These are phyloP conservation scores for Microbotryum lychnidis-dioicae DNA, from an alignment of 1,284 basidiomycete genomes.

Conservation along the genomic window DNA sequence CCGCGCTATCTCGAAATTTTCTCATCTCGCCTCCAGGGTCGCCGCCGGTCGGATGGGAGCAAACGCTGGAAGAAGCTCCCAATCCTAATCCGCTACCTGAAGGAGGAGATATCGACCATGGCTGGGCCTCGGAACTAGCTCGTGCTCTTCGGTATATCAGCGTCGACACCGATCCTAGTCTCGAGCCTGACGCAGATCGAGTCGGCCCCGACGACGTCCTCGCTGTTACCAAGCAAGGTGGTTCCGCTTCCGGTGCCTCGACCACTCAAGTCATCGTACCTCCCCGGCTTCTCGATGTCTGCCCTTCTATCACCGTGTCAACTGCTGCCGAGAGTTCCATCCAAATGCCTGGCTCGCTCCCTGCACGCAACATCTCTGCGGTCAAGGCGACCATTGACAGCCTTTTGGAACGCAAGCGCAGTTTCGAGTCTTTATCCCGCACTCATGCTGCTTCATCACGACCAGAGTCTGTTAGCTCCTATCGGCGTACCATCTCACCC, in stretches of 20 bases:
- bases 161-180: slow-evolving; percentile 44
- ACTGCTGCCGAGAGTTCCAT: slow-evolving; percentile 8
- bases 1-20: slow-evolving; percentile 80
- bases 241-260: background rate
- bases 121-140: slow-evolving; percentile 75
- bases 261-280: slow-evolving; percentile 26
- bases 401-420: slow-evolving; percentile 26
- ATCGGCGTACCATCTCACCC: slow-evolving; percentile 10
- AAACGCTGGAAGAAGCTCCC: slow-evolving; percentile 80
- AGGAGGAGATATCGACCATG: slow-evolving; percentile 45
- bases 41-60: slow-evolving; percentile 95
- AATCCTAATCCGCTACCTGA: slow-evolving; percentile 71
- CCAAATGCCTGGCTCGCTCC: background rate
- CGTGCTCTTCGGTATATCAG: slow-evolving; percentile 54
- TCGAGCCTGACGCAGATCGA: slow-evolving; percentile 21
- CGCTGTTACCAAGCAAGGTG: background rate
- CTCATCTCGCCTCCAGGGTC: slow-evolving; percentile 97
- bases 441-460: background rate
- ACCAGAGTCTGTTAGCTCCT: background rate
- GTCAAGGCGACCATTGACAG: slow-evolving; percentile 38
- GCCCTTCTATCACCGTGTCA: slow-evolving; percentile 24
- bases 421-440: slow-evolving; percentile 8
- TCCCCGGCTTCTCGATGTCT: slow-evolving; percentile 14
- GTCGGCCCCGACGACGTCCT: background rate
- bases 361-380: slow-evolving; percentile 23